Evolutionary conservation across 192 early-diverging fungal species (phyloP).

Genomic region (Chytriomyces confervae): DNA sequence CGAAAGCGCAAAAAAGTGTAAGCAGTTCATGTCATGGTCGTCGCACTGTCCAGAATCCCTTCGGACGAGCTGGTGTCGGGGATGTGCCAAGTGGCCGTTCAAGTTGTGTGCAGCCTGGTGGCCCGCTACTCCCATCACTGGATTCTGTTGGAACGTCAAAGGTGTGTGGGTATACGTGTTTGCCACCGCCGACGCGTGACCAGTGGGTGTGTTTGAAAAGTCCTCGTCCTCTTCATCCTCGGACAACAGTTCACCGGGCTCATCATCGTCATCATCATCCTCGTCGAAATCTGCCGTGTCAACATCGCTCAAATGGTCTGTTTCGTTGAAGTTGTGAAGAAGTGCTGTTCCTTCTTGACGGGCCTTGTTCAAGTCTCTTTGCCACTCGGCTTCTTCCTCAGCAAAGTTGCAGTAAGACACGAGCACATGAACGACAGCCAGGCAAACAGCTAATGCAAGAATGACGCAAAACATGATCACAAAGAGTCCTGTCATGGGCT

Average conservation of each 20-base stretch:
- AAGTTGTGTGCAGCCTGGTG: background rate
- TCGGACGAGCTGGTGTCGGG: slow-evolving; percentile 2
- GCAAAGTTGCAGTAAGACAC: background rate
- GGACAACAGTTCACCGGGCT: background rate
- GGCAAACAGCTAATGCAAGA: background rate
- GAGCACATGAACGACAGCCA: background rate
- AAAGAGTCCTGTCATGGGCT: no score
- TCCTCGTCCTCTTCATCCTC: slow-evolving; percentile 8
- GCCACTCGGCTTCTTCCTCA: background rate
- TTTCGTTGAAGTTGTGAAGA: background rate
- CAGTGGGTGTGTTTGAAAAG: background rate
- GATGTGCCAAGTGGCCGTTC: background rate
- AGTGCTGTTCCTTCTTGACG: background rate
- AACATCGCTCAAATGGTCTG: background rate
- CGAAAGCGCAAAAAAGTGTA: slow-evolving; percentile 35
- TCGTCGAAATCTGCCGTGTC: slow-evolving; percentile 3
- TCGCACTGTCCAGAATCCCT: slow-evolving; percentile 37
- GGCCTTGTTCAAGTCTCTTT: background rate
- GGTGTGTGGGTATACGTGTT: background rate
- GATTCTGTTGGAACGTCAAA: background rate
- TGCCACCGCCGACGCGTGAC: background rate
- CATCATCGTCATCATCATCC: background rate
- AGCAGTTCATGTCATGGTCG: slow-evolving; percentile 38
- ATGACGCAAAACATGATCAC: no score
- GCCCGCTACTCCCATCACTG: background rate